A percentile compares a stretch with the other conserved stretches of the same genome.
These are phyloP conservation scores for Exophiala aquamarina DNA, from an alignment of 2,329 filamentous ascomycete species.

Conservation along the genomic window DNA sequence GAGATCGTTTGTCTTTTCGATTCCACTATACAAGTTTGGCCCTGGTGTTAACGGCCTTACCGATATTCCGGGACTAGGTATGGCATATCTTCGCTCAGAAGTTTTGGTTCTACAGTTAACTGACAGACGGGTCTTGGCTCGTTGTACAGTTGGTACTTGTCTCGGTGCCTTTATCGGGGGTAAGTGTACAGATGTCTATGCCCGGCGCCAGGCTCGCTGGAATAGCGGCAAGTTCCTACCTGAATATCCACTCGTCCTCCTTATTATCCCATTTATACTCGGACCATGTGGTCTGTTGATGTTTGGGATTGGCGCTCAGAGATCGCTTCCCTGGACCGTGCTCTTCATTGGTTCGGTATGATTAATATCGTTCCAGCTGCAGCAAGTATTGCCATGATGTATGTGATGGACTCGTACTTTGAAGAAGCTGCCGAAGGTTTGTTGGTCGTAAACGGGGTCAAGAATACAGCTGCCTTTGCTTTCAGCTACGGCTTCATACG, in stretches of 20 bases:
- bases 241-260: constrained; percentile 7
- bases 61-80: constrained; percentile 5
- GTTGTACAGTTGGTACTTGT: constrained; percentile 11
- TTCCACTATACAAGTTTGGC: constrained; percentile 6
- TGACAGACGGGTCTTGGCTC: no score
- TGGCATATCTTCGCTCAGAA: no score
- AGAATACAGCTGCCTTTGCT: constrained; percentile 32
- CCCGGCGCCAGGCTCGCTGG: background rate
- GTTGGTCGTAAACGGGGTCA: constrained; percentile 30
- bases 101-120: no score
- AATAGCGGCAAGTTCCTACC: constrained; percentile 7
- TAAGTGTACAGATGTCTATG: constrained; percentile 2
- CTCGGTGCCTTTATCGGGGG: constrained; percentile 6
- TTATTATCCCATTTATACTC: constrained; percentile 6
- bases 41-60: constrained; percentile 4
- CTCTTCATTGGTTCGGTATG: constrained; percentile 10
- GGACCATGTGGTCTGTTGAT: constrained; percentile 7
- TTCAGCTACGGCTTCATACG: constrained; percentile 31
- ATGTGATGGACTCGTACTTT: constrained; percentile 11
- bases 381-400: constrained; percentile 11
- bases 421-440: constrained; percentile 9
- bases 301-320: constrained; percentile 10
- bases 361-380: constrained; percentile 3
- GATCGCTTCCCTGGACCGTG: constrained; percentile 6
- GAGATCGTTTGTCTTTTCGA: constrained; percentile 8